Evolutionary conservation across 805 yeast species (phyloP).

Genomic region (Schizosaccharomyces lindneri): DNA sequence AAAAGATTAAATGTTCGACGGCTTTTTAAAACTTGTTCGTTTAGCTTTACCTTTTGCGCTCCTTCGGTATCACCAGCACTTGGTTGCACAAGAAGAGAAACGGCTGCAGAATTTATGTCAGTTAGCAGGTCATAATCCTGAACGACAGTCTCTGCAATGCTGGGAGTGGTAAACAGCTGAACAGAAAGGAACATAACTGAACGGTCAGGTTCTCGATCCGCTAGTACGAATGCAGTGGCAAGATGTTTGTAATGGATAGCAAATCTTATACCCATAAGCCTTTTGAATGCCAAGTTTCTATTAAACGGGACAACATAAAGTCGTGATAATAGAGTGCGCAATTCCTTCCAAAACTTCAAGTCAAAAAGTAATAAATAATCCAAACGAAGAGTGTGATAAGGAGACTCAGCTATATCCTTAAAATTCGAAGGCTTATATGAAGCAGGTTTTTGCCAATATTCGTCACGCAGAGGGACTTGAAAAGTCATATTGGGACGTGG

Average conservation of each 20-base stretch:
- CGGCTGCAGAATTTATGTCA: constrained; percentile 31
- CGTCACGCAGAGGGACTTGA: background rate
- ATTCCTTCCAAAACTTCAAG: constrained; percentile 41
- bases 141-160: constrained; percentile 39
- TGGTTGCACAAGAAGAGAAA: constrained; percentile 34
- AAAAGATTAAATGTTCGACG: background rate
- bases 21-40: background rate
- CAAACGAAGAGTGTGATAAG: background rate
- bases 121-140: constrained; percentile 36
- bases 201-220: constrained; percentile 74
- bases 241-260: constrained; percentile 60
- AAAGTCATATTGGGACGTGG: background rate
- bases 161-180: constrained; percentile 76
- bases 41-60: background rate
- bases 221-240: constrained; percentile 40
- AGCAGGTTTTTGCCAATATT: background rate
- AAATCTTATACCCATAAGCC: constrained; percentile 45
- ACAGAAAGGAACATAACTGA: constrained; percentile 54
- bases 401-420: background rate
- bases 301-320: constrained; percentile 23
- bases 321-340: constrained; percentile 34
- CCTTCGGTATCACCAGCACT: constrained; percentile 19
- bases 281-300: constrained; percentile 30
- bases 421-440: background rate
- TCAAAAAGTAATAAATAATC: constrained; percentile 30